Percentiles rank a stretch among this genome's conserved stretches.
Evolutionary conservation across 192 early-diverging fungal species (phyloP).

Genomic region (Linnemannia elongata): DNA sequence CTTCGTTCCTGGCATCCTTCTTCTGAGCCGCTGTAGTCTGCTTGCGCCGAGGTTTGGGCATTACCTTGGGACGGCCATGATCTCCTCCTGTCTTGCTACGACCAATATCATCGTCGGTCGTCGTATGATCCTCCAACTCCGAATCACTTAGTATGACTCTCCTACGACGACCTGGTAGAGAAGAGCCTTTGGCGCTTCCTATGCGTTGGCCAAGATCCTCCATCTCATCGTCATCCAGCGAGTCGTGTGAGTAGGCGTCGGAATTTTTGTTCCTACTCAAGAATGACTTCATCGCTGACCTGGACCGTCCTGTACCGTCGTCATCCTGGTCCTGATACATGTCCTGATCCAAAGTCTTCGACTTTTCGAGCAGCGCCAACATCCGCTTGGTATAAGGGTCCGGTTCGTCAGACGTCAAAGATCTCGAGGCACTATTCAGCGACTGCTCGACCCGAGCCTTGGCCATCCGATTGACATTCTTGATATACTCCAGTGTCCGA

Average conservation of each 20-base stretch:
- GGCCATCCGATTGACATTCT: slow-evolving; percentile 12
- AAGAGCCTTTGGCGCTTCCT: background rate
- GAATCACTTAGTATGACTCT: background rate
- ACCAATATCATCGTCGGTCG: background rate
- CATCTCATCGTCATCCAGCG: slow-evolving; percentile 9
- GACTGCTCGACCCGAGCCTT: slow-evolving; percentile 12
- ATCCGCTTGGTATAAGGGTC: slow-evolving; percentile 30
- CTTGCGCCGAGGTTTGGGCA: slow-evolving; percentile 5
- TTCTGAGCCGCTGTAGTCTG: background rate
- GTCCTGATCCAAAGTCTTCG: background rate
- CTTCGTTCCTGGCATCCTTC: background rate
- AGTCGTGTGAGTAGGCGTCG: background rate
- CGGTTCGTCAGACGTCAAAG: background rate
- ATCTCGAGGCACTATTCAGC: background rate
- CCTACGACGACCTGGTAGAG: background rate
- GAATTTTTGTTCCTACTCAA: slow-evolving; percentile 12
- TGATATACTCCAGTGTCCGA: slow-evolving; percentile 24
- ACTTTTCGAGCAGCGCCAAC: slow-evolving; percentile 20
- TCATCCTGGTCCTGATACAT: background rate
- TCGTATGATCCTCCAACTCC: background rate
- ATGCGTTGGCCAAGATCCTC: slow-evolving; percentile 3
- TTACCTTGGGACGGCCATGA: background rate
- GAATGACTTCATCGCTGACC: slow-evolving; percentile 10
- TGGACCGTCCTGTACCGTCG: background rate
- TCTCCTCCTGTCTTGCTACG: background rate